A percentile compares a stretch with the other conserved stretches of the same genome.
Evolutionary conservation across 495 filamentous ascomycete species (phyloP).

Genomic region (Aspergillus ostianus): DNA sequence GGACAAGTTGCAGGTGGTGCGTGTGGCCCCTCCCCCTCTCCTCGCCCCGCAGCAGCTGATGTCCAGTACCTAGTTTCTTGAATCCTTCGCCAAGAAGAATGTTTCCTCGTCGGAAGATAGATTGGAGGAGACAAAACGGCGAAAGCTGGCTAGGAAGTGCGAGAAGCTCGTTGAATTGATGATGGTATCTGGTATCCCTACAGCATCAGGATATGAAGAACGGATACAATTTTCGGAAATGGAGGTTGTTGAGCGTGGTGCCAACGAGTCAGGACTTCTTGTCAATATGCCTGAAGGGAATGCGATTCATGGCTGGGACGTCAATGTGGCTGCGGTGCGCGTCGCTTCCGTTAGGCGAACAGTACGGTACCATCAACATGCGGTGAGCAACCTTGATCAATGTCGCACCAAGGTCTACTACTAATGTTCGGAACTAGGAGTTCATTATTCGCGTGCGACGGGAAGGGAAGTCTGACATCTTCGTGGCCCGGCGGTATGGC

Average conservation of each 20-base stretch:
- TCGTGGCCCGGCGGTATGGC: slow-evolving; percentile 82
- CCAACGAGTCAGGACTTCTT: slow-evolving; percentile 83
- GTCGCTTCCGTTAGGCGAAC: slow-evolving; percentile 79
- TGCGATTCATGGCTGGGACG: slow-evolving; percentile 91
- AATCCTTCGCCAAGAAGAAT: slow-evolving; percentile 96
- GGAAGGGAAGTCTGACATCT: slow-evolving; percentile 65
- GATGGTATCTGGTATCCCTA: slow-evolving; percentile 98
- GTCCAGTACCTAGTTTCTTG: slow-evolving; percentile 66
- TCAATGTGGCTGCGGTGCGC: slow-evolving; percentile 91
- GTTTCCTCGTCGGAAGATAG: slow-evolving; percentile 96
- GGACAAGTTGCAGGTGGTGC: slow-evolving; percentile 90
- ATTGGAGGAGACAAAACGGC: slow-evolving; percentile 90
- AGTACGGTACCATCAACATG: slow-evolving; percentile 86
- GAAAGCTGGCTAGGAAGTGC: slow-evolving; percentile 87
- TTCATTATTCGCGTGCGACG: slow-evolving; percentile 83
- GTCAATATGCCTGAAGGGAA: slow-evolving; percentile 86
- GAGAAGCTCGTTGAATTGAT: slow-evolving; percentile 95
- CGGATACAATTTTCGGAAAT: slow-evolving; percentile 93
- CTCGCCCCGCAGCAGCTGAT: not conserved
- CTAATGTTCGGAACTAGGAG: slow-evolving; percentile 55
- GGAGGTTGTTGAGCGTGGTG: slow-evolving; percentile 90
- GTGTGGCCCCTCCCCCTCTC: slow-evolving; percentile 31
- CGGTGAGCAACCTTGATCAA: slow-evolving; percentile 51
- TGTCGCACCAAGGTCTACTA: not conserved
- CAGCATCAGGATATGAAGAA: slow-evolving; percentile 95